phyloP scores from a whole-genome alignment of 2,329 filamentous ascomycete genomes.

The Neofusicoccum cordaticola region DNA sequence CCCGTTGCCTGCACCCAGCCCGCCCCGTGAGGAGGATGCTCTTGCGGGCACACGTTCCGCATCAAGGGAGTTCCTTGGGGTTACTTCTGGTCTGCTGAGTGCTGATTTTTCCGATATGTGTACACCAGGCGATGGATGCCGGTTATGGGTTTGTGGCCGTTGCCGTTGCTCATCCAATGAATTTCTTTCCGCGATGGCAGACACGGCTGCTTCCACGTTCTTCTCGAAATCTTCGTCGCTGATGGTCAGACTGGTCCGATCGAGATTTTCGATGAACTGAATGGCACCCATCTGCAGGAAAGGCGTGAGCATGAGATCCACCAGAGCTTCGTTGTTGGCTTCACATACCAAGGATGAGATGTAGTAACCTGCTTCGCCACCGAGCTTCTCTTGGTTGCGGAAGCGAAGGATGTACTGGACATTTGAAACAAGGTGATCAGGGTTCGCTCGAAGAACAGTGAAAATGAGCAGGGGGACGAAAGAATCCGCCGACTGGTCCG shows the following conservation, averaged over 20 bases:
- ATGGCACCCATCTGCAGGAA: constrained; percentile 74
- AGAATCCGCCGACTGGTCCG: constrained; percentile 91
- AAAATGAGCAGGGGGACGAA: constrained; percentile 96
- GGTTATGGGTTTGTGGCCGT: constrained; percentile 25
- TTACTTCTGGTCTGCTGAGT: constrained; percentile 56
- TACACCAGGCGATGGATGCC: constrained; percentile 42
- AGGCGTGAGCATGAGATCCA: background rate
- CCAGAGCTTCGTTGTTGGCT: background rate
- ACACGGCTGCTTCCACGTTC: constrained; percentile 95
- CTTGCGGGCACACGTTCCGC: constrained; percentile 56
- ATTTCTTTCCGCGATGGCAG: constrained; percentile 90
- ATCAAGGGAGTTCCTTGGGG: constrained; percentile 58
- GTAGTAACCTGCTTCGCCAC: constrained; percentile 97
- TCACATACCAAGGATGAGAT: constrained; percentile 77
- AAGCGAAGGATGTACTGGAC: constrained; percentile 97
- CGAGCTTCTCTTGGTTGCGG: constrained; percentile 93
- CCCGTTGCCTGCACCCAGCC: constrained; percentile 16
- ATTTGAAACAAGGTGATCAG: constrained; percentile 93
- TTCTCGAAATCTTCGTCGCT: constrained; percentile 92
- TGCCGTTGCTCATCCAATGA: constrained; percentile 45
- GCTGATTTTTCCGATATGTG: constrained; percentile 49
- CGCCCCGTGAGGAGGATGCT: constrained; percentile 47
- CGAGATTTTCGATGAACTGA: constrained; percentile 94
- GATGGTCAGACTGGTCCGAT: constrained; percentile 89
- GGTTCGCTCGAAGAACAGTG: constrained; percentile 89